Percentiles rank a stretch among this genome's conserved stretches.
phyloP scores from a whole-genome alignment of 2,329 filamentous ascomycete species.

The Ascosphaera aggregata region DNA sequence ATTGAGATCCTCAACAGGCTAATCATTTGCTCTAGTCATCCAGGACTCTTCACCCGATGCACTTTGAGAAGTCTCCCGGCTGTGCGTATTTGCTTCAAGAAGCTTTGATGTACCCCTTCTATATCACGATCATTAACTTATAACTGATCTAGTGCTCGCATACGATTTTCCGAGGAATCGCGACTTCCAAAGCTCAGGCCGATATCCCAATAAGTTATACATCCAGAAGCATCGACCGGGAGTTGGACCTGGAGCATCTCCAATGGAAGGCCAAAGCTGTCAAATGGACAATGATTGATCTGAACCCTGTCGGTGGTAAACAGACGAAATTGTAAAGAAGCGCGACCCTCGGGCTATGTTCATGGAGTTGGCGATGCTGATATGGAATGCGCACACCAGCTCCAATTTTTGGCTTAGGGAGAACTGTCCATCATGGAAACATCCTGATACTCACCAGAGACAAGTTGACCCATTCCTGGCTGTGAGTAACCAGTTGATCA shows the following conservation, averaged over 20 bases:
- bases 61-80: background rate
- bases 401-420: slow-evolving; percentile 26
- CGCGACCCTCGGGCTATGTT: background rate
- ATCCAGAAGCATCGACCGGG: background rate
- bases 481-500: slow-evolving; percentile 21
- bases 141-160: background rate
- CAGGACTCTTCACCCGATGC: background rate
- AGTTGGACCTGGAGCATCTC: background rate
- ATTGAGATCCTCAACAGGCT: too few species aligned
- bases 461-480: slow-evolving; percentile 40
- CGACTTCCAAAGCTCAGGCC: background rate
- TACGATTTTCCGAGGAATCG: background rate
- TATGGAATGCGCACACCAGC: background rate
- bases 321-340: background rate
- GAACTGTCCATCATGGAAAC: slow-evolving; percentile 45
- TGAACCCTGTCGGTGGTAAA: background rate
- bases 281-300: slow-evolving; percentile 1
- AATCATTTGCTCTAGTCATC: background rate
- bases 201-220: background rate
- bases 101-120: background rate
- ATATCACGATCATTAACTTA: background rate
- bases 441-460: slow-evolving; percentile 46
- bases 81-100: background rate
- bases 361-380: background rate
- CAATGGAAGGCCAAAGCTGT: background rate